Evolutionary conservation across 768 basidiomycete genomes (phyloP).

Genomic region (Xanthoconium stramineum): DNA sequence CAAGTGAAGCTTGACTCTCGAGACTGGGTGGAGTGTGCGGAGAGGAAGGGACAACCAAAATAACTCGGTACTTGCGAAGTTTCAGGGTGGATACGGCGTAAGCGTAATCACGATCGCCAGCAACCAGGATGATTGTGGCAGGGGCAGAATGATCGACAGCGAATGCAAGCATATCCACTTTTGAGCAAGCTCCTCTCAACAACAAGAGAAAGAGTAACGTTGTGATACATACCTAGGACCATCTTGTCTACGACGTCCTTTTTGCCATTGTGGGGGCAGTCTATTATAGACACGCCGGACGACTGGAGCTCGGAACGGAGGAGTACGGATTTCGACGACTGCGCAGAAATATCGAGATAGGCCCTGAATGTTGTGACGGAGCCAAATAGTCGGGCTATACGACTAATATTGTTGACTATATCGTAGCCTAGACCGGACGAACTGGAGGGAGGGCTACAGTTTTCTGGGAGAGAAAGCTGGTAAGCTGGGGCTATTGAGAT

Average conservation of each 20-base stretch:
- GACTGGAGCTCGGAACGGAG: conserved; percentile 43
- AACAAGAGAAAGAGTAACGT: background rate
- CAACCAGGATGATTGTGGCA: conserved; percentile 58
- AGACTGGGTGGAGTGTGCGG: conserved; percentile 42
- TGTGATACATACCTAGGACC: conserved; percentile 37
- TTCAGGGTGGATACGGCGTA: conserved; percentile 60
- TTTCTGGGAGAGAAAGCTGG: conserved; percentile 24
- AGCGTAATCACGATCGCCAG: conserved; percentile 65
- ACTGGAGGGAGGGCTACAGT: conserved; percentile 30
- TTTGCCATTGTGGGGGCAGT: conserved; percentile 33
- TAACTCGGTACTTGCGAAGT: conserved; percentile 49
- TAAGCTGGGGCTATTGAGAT: background rate
- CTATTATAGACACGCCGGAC: conserved; percentile 42
- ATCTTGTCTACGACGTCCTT: conserved; percentile 45
- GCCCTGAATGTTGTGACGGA: conserved; percentile 49
- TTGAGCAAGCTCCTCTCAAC: conserved; percentile 1
- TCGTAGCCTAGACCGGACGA: conserved; percentile 37
- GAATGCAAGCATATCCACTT: conserved; percentile 67
- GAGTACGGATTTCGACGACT: conserved; percentile 30
- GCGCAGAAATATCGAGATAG: conserved; percentile 47
- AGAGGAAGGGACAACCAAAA: conserved; percentile 44
- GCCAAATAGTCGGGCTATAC: conserved; percentile 46
- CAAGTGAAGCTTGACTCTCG: conserved; percentile 51
- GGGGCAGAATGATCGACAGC: conserved; percentile 59
- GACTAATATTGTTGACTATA: conserved; percentile 42